These are phyloP conservation scores for Amaranthus palmeri DNA, from an alignment of 148 eudicot species.

Conservation along the genomic window DNA sequence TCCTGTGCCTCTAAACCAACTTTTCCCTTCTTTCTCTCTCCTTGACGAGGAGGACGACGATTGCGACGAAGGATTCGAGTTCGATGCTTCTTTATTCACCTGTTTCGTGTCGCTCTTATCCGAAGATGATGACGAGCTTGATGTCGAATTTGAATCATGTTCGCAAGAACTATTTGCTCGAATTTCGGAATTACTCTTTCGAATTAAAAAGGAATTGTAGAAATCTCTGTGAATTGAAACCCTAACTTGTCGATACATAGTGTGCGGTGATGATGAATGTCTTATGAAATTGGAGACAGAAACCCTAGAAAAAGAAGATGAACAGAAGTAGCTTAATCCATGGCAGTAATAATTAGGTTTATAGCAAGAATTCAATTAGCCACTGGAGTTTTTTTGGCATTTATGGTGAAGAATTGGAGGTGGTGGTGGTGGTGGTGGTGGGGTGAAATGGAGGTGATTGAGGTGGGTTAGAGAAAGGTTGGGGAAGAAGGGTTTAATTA, in stretches of 20 bases:
- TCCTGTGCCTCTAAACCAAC: conserved; percentile 36
- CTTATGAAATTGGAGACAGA: conserved; percentile 22
- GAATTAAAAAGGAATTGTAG: conserved; percentile 13
- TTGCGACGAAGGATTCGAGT: conserved; percentile 29
- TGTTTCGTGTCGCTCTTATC: conserved; percentile 45
- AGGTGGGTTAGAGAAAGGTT: too few relatives aligned
- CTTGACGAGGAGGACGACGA: conserved; percentile 26
- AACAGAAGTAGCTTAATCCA: conserved; percentile 33
- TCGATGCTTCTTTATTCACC: conserved; percentile 26
- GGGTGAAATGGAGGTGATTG: too few relatives aligned
- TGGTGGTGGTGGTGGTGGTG: too few relatives aligned
- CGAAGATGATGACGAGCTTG: conserved; percentile 20
- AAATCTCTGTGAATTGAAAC: conserved; percentile 30
- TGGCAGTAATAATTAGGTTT: conserved; percentile 30
- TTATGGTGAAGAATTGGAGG: too few relatives aligned
- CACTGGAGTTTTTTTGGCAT: too few relatives aligned
- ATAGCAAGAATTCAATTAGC: conserved; percentile 26
- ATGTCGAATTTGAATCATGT: conserved; percentile 38
- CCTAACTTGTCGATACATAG: conserved; percentile 34
- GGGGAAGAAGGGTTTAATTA: too few relatives aligned
- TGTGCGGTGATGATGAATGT: conserved; percentile 16
- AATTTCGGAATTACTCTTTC: conserved; percentile 26
- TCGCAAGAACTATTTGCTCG: conserved; percentile 54
- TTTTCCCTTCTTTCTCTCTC: conserved; percentile 54
- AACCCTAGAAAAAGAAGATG: conserved; percentile 40